These are phyloP conservation scores for Tetradesmus lagerheimii DNA, from an alignment of 139 green algal genomes.

Conservation along the genomic window DNA sequence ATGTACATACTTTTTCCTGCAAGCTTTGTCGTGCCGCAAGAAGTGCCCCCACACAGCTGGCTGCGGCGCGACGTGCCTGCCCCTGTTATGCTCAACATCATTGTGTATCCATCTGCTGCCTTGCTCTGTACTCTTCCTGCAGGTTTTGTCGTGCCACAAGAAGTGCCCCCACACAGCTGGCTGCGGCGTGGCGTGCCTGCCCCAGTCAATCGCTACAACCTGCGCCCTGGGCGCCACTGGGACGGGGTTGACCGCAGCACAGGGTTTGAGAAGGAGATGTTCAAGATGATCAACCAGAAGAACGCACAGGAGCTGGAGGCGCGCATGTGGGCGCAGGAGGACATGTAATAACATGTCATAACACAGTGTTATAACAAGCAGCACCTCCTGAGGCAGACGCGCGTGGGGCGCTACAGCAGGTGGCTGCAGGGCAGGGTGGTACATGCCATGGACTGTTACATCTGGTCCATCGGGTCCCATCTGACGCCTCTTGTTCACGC, in stretches of 20 bases:
- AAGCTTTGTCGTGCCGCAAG: conserved; percentile 86
- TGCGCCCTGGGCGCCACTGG: conserved; percentile 96
- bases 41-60: conserved; percentile 96
- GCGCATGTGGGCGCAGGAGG: conserved; percentile 72
- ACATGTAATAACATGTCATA: conserved; percentile 84
- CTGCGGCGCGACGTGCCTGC: conserved; percentile 81
- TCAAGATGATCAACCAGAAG: conserved; percentile 72
- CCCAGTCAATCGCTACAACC: conserved; percentile 92
- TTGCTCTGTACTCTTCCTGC: background rate
- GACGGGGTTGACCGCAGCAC: conserved; percentile 96
- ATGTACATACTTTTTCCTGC: background rate
- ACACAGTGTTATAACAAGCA: too few species aligned
- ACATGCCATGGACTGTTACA: too few species aligned
- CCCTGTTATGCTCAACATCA: too few species aligned
- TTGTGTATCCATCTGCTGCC: background rate
- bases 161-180: conserved; percentile 96
- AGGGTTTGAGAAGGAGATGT: conserved; percentile 92
- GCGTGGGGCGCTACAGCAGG: too few species aligned
- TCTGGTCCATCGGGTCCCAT: too few species aligned
- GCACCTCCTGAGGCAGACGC: too few species aligned
- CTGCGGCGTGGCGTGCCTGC: conserved; percentile 81
- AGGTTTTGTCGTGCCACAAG: conserved; percentile 94
- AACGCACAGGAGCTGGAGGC: conserved; percentile 68
- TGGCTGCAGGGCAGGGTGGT: too few species aligned
- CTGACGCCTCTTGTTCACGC: too few species aligned